Conservation (phyloP, 495 filamentous ascomycete genomes). For the Neurospora sp. region DNA sequence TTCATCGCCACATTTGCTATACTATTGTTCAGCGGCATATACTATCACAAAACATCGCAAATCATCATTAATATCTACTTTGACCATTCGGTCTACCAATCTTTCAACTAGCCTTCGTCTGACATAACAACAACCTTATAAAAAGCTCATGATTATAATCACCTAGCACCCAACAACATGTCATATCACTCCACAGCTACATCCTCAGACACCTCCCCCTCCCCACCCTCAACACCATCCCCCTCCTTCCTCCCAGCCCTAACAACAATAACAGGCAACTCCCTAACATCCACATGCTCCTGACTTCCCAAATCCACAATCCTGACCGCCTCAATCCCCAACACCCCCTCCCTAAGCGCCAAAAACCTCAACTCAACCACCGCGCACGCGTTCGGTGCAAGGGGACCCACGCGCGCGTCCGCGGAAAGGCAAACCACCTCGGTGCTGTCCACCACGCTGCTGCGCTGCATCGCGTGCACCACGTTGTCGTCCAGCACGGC, state of each 20-base stretch:
- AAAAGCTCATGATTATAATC: background rate
- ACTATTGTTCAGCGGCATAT: background rate
- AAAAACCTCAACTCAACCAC: slow-evolving; percentile 72
- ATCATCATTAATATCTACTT: background rate
- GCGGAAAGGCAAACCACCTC: slow-evolving; percentile 75
- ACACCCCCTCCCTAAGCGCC: slow-evolving; percentile 61
- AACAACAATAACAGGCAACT: slow-evolving; percentile 66
- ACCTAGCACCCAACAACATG: background rate
- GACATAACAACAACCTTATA: background rate
- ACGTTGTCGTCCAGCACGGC: slow-evolving; percentile 79
- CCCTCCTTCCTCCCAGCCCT: background rate
- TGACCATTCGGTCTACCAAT: background rate
- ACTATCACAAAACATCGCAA: background rate
- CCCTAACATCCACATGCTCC: slow-evolving; percentile 71
- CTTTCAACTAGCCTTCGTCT: background rate
- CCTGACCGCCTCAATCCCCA: slow-evolving; percentile 69
- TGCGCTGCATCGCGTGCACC: slow-evolving; percentile 73
- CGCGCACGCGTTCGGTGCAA: slow-evolving; percentile 67
- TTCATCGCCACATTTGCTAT: background rate
- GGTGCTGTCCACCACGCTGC: slow-evolving; percentile 55
- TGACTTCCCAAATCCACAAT: slow-evolving; percentile 74
- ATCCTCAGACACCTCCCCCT: slow-evolving; percentile 1
- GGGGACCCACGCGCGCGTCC: slow-evolving; percentile 73
- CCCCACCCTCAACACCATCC: background rate
- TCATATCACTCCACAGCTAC: background rate